These are phyloP conservation scores for Candida silvatica DNA, from an alignment of 805 yeast genomes.

Conservation along the genomic window DNA sequence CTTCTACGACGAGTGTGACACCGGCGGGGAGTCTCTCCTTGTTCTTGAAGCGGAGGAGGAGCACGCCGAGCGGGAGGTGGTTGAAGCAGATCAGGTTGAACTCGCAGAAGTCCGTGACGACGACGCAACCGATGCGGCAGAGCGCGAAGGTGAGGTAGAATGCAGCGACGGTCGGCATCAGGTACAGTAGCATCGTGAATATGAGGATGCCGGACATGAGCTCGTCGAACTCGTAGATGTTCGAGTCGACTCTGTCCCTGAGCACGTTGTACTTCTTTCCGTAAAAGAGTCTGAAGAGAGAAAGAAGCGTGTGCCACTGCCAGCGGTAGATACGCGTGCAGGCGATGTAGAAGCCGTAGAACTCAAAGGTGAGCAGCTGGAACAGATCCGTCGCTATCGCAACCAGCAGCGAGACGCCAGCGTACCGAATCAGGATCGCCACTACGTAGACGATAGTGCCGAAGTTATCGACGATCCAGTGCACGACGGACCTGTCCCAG, in stretches of 20 bases:
- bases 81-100: constrained; percentile 56
- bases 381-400: constrained; percentile 60
- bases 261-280: constrained; percentile 84
- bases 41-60: constrained; percentile 73
- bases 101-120: constrained; percentile 45
- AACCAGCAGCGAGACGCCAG: constrained; percentile 64
- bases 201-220: constrained; percentile 80
- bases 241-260: constrained; percentile 78
- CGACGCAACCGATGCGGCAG: constrained; percentile 43
- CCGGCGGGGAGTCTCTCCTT: constrained; percentile 56
- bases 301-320: constrained; percentile 58
- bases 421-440: constrained; percentile 12
- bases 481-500: constrained; percentile 33
- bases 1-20: constrained; percentile 22
- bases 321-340: constrained; percentile 72
- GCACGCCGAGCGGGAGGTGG: constrained; percentile 80
- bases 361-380: constrained; percentile 57
- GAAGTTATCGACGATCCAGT: constrained; percentile 7
- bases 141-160: constrained; percentile 71
- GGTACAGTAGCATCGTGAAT: constrained; percentile 68
- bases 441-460: constrained; percentile 10
- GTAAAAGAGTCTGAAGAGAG: constrained; percentile 76
- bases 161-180: constrained; percentile 81
- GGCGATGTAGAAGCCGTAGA: constrained; percentile 69
- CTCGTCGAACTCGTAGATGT: constrained; percentile 81